Evolutionary conservation across 2,329 filamentous ascomycete species (phyloP).

Genomic region (Metarhizium rileyi): DNA sequence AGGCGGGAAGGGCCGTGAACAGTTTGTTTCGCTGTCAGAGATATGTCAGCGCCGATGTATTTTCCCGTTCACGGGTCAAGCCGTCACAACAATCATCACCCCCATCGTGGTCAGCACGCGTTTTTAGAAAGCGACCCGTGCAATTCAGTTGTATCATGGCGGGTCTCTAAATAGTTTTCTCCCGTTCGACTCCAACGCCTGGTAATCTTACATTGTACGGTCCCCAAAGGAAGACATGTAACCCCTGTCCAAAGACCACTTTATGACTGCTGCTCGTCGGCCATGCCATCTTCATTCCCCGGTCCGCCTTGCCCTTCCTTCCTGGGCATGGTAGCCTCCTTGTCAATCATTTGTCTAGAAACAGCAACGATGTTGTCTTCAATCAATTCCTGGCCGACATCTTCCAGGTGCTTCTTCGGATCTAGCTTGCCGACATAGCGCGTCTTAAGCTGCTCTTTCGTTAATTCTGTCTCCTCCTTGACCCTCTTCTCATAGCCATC

Average conservation of each 20-base stretch:
- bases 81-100: background rate
- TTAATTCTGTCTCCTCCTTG: constrained; percentile 96
- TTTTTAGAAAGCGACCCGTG: constrained; percentile 6
- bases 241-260: constrained; percentile 1
- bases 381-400: constrained; percentile 91
- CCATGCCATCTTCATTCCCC: constrained; percentile 54
- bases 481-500: constrained; percentile 98
- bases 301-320: constrained; percentile 47
- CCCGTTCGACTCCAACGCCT: constrained; percentile 21
- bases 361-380: constrained; percentile 99
- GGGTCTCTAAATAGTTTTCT: constrained; percentile 13
- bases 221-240: constrained; percentile 13
- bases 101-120: background rate
- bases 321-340: constrained; percentile 86
- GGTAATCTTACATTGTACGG: constrained; percentile 21
- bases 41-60: too few species aligned
- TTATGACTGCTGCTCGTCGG: constrained; percentile 50
- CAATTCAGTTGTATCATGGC: constrained; percentile 13
- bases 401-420: constrained; percentile 97
- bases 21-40: too few species aligned
- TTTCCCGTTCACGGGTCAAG: too few species aligned
- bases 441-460: constrained; percentile 95
- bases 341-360: constrained; percentile 99
- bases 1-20: too few species aligned
- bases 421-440: constrained; percentile 98